Base-by-base conservation (phyloP, 192 early-diverging fungal species). In the Backusella westeae region DNA sequence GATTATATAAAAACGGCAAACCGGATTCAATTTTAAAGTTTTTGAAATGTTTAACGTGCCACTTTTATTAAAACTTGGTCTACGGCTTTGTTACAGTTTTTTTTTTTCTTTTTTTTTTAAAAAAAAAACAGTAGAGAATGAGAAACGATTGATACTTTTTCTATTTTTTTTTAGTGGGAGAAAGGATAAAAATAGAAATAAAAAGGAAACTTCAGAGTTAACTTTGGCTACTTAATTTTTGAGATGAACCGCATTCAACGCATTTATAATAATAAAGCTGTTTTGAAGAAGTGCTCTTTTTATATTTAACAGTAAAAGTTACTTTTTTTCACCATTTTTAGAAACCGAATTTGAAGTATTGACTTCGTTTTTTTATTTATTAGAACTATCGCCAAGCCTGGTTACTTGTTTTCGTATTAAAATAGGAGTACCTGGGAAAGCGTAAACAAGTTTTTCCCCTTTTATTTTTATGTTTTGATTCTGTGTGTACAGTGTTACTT, bases 381-480 rank as follows among this genome's bases (percentile, higher is more conserved):
- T 63, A 4, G 9, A 63, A 14, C 56, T 26, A 23, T 63, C 56
- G 56, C 56, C 56, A 63, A 63, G 56, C 23, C 56, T 63, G 56
- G 56, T 12, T 63, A 63, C 56, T 63, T 63, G 23, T 63, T 29
- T 63, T 63, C 12, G 56, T 26, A 63, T 63, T 63, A 63, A 63
- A 29, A 63, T 63, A 63, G 56, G 56, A 63, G 56, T 63, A 63
- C 56, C 23, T 26, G 56, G 21, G 21, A 63, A 63, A 63, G 56
- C 10, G 56, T 63, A 63, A 63, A 63, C 56, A 63, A 63, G 56
- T 63, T 63, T 29, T 26, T 12, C 56, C 56, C 56, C 56, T 63
- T 63, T 63, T 26, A 63, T 63, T 26, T 63, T 63, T 63, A 23
- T 59, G 53, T 63, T 63, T 63, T 63, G 56, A 29, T 23, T 63